These are phyloP conservation scores for Picochlorum costavermella DNA, from an alignment of 139 green algal species.

Conservation along the genomic window DNA sequence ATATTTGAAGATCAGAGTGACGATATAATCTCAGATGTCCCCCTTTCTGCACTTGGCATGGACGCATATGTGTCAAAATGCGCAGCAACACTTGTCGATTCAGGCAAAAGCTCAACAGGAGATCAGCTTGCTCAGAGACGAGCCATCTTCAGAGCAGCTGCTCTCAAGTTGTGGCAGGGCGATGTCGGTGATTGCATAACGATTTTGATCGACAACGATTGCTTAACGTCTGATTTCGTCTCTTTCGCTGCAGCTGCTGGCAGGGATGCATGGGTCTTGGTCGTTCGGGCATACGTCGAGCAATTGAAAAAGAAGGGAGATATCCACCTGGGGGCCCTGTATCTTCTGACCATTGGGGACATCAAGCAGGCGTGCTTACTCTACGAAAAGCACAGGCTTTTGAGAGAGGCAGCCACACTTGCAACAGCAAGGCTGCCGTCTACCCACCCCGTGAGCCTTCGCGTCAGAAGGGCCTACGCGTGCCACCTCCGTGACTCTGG, in stretches of 20 bases:
- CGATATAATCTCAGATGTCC: too few species aligned
- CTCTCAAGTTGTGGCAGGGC: slow-evolving; percentile 17
- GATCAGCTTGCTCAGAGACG: not conserved
- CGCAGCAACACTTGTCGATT: too few species aligned
- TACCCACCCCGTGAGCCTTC: slow-evolving; percentile 7
- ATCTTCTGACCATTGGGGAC: slow-evolving; percentile 21
- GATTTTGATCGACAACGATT: slow-evolving; percentile 19
- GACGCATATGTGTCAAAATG: too few species aligned
- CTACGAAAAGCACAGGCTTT: slow-evolving; percentile 15
- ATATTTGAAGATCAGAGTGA: too few species aligned
- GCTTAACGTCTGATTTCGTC: slow-evolving; percentile 29
- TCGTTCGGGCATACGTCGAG: slow-evolving; percentile 10
- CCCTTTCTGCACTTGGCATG: too few species aligned
- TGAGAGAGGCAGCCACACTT: slow-evolving; percentile 17
- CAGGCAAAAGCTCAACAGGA: not conserved
- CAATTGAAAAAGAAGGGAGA: slow-evolving; percentile 23
- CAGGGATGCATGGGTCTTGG: slow-evolving; percentile 17
- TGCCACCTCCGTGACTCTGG: slow-evolving; percentile 2
- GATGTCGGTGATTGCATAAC: slow-evolving; percentile 23
- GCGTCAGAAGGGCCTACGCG: slow-evolving; percentile 15
- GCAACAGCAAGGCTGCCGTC: slow-evolving; percentile 18
- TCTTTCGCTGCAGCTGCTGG: slow-evolving; percentile 26
- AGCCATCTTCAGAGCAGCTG: slow-evolving; percentile 4
- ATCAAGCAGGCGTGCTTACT: slow-evolving; percentile 11
- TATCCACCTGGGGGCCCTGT: slow-evolving; percentile 11